Evolutionary conservation across 2,329 filamentous ascomycete genomes (phyloP).

Genomic region (Scedosporium minutisporum): DNA sequence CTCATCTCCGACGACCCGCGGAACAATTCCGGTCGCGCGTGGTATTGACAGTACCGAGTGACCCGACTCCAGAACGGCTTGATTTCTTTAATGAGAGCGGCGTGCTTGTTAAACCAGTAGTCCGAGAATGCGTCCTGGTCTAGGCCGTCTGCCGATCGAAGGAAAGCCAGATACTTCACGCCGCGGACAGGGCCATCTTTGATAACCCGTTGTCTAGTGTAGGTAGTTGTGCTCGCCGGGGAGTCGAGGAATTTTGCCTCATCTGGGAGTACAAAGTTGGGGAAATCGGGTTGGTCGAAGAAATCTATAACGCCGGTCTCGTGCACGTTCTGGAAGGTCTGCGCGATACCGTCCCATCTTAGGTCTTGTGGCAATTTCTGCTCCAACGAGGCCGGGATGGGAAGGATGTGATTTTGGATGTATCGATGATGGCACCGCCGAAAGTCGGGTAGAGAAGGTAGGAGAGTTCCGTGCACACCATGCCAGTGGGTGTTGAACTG

Average conservation of each 20-base stretch:
- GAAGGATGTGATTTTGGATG: background rate
- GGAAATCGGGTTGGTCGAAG: background rate
- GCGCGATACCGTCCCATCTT: background rate
- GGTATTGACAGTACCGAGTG: background rate
- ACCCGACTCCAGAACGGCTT: background rate
- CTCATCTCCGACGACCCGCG: background rate
- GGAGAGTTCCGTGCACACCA: background rate
- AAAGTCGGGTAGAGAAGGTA: background rate
- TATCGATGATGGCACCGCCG: background rate
- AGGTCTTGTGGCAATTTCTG: background rate
- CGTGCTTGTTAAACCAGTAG: background rate
- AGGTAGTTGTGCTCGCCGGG: background rate
- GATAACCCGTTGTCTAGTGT: background rate
- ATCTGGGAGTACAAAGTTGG: background rate
- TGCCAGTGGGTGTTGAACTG: background rate
- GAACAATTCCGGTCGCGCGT: background rate
- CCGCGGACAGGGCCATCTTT: background rate
- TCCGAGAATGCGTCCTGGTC: background rate
- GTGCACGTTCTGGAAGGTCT: background rate
- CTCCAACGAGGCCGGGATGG: background rate
- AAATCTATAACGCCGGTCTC: background rate
- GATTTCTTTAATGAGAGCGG: background rate
- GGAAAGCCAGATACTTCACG: background rate
- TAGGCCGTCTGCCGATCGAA: background rate
- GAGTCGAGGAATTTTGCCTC: background rate